phyloP scores from a whole-genome alignment of 2,329 filamentous ascomycete species.

The Zasmidium citrigriseum region DNA sequence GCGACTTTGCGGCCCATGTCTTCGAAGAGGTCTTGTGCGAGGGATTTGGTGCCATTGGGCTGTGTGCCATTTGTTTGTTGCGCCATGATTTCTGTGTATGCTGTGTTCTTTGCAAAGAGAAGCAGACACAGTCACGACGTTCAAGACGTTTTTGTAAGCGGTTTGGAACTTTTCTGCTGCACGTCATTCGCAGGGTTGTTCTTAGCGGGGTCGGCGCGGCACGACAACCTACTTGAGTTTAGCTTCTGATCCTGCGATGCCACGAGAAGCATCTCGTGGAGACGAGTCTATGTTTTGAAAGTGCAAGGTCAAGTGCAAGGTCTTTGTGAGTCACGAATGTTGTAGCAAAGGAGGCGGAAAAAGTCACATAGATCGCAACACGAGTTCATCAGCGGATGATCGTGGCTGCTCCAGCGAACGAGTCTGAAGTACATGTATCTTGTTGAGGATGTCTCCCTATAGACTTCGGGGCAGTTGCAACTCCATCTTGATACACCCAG shows the following conservation, averaged over 20 bases:
- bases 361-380: too few species aligned
- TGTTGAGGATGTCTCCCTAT: too few species aligned
- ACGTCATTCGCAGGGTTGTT: not conserved
- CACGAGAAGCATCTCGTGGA: not conserved
- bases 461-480: too few species aligned
- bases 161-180: not conserved
- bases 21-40: conserved; percentile 53
- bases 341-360: too few species aligned
- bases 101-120: not conserved
- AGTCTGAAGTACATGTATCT: too few species aligned
- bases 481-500: too few species aligned
- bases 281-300: too few species aligned
- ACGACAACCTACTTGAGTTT: not conserved
- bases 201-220: not conserved
- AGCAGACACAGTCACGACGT: not conserved
- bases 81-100: conserved; percentile 9
- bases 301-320: too few species aligned
- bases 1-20: conserved; percentile 54
- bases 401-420: too few species aligned
- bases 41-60: conserved; percentile 22
- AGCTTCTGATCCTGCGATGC: not conserved
- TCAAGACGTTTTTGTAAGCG: not conserved
- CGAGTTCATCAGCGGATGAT: too few species aligned
- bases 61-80: conserved; percentile 10
- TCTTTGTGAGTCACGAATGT: too few species aligned